Base-by-base conservation (phyloP, 306 rosid genomes). In the Lathyrus sativus region DNA sequence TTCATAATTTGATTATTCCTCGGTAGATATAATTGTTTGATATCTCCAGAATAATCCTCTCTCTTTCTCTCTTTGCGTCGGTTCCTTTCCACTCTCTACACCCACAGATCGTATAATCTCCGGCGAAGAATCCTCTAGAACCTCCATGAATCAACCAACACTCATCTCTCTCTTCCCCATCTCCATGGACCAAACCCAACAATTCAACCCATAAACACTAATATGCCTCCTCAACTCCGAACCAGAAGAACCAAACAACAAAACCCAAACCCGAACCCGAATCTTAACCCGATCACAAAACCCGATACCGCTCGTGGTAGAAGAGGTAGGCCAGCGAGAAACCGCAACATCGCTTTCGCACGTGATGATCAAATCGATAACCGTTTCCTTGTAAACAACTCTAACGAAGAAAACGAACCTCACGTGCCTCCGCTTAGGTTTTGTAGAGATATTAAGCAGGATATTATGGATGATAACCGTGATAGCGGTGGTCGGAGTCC, bases 401-500 rank as follows among this genome's bases (percentile, higher is more conserved):
- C 62, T 37, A 44, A 72, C 62, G 62, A 45, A 53, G 19, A 29
- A 49, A 6, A 67, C 33, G n/a, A n/a, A 65, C 28, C 4, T 54
- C 60, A 31, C 57, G 49, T 9, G 14, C 39, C n/a, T 3, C 48
- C 9, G 62, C 29, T 65, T 65, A 70, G 84, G 84, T 76, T 65
- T 78, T 76, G 61, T 12, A 63, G 62, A 38, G 79, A 55, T 45
- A 37, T 31, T 37, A 39, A 62, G 14, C 54, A 42, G 74, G 83
- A 74, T 8, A 91, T 86, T 10, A 91, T 91, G 97, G 92, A 91
- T 69, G 91, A 80, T 71, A 75, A 62, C 14, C 6, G 51, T 60
- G 87, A 80, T 48, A 84, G 92, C 68, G 97, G 95, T 17, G 95
- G 86, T 14, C 83, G 77, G 55, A 87, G 83, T 67, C 82, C 81